Base-by-base conservation (phyloP, 2,329 filamentous ascomycete genomes). In the Trichoderma koningiopsis region DNA sequence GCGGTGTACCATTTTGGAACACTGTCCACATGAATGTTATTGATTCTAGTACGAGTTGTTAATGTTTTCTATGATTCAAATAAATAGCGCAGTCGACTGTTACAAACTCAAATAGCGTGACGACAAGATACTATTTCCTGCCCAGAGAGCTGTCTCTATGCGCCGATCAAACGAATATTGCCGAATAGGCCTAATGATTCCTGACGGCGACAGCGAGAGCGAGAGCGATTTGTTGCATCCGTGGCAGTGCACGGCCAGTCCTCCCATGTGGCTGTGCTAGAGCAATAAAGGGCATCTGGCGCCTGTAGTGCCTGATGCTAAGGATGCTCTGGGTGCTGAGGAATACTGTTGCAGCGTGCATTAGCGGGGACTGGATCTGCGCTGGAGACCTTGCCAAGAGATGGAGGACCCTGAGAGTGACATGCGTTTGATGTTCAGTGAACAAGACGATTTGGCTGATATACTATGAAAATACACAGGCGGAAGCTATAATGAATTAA, bases 211-310 rank as follows among this genome's bases (percentile, higher is more conserved):
- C 10, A 10, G n/a, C 5, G 24, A 29, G 37, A 49, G 52, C 43
- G 27, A 49, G 16, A 10, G n/a, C 5, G 60, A n/a, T 24, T 55
- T n/a, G 63, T 43, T 43, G 40, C n/a, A 58, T 58, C 19, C 29
- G 63, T 66, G 63, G 63, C 63, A 66, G 63, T 66, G 63, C 63
- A 57, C n/a, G 10, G 40, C 7, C 40, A n/a, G 40, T 43, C 40
- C 19, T 14, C 13, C 24, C 24, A 35, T 66, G 63, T 66, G 63
- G 63, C 63, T 66, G 53, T 58, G 63, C 29, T 27, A 8, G 27
- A 43, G 16, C 22, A 16, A 14, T 35, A 10, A n/a, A n/a, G 22
- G 40, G 4, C 14, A 37, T 33, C 13, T 14, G 43, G 33, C 13
- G 33, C 33, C 33, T 35, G 33, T 40, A 19, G 37, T 19, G 37